phyloP scores from a whole-genome alignment of 1,139 yeast genomes.

The Pichia sp. region DNA sequence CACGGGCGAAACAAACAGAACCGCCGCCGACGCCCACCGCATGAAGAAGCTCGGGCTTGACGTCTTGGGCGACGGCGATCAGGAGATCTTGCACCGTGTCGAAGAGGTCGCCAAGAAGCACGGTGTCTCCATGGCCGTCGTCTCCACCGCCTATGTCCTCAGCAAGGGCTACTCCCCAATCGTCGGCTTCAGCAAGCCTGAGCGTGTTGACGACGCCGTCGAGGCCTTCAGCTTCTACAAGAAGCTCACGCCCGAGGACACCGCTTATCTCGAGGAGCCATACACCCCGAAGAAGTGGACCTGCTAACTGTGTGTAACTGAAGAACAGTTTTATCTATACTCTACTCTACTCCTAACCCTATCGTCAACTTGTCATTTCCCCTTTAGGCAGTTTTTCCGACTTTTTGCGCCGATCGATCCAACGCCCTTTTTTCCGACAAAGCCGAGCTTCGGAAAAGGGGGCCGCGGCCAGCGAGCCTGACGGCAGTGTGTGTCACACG shows the following conservation, averaged over 20 bases:
- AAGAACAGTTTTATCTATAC: background rate
- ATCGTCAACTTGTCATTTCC: background rate
- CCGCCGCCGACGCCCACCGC: constrained; percentile 12
- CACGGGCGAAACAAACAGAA: constrained; percentile 16
- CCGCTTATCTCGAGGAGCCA: constrained; percentile 21
- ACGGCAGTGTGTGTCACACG: background rate
- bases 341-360: background rate
- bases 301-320: background rate
- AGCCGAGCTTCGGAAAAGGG: too few species aligned
- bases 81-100: constrained; percentile 44
- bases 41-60: constrained; percentile 15
- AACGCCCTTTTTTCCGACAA: too few species aligned
- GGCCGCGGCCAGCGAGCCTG: too few species aligned
- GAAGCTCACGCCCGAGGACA: constrained; percentile 34
- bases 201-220: constrained; percentile 51
- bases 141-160: constrained; percentile 54
- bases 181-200: constrained; percentile 48
- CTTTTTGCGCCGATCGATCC: too few species aligned
- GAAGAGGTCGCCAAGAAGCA: constrained; percentile 47
- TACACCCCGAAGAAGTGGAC: constrained; percentile 15
- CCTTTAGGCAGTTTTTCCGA: too few species aligned
- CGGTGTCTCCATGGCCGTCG: constrained; percentile 46
- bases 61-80: constrained; percentile 28
- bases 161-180: constrained; percentile 46
- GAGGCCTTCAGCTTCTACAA: constrained; percentile 37